These are phyloP conservation scores for Evernia prunastri DNA, from an alignment of 495 filamentous ascomycete species.

Conservation along the genomic window DNA sequence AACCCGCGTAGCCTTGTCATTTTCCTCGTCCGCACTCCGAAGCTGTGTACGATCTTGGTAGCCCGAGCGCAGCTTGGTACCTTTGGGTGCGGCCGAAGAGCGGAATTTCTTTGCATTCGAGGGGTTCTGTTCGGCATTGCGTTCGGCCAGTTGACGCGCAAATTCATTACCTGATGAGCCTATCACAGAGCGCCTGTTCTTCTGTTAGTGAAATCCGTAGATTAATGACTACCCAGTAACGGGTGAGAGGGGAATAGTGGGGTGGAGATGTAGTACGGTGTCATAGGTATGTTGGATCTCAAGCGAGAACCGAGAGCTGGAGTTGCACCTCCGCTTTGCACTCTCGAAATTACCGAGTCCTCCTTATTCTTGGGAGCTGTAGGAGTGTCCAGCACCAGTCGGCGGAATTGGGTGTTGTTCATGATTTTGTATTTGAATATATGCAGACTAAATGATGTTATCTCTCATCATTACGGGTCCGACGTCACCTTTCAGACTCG, in stretches of 20 bases:
- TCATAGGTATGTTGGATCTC: constrained; percentile 79
- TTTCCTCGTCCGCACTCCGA: constrained; percentile 30
- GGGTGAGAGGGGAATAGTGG: neutral
- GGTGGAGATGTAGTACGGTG: constrained; percentile 50
- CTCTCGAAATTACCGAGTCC: constrained; percentile 10
- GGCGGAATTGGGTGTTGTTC: constrained; percentile 96
- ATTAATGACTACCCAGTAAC: neutral
- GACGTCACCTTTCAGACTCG: neutral
- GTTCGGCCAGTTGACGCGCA: constrained; percentile 75
- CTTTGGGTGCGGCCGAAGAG: constrained; percentile 74
- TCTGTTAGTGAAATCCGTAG: constrained; percentile 24
- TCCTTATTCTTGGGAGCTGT: constrained; percentile 27
- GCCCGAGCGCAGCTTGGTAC: constrained; percentile 67
- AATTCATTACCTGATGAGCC: constrained; percentile 58
- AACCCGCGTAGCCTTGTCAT: constrained; percentile 51
- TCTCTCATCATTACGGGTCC: neutral
- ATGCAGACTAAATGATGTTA: neutral
- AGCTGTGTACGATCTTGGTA: constrained; percentile 77
- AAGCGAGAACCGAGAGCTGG: constrained; percentile 49
- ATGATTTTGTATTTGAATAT: constrained; percentile 39
- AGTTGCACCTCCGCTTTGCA: constrained; percentile 22
- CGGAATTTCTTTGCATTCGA: constrained; percentile 61
- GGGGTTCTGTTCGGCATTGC: constrained; percentile 38
- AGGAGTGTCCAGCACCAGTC: constrained; percentile 59
- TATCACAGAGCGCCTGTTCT: constrained; percentile 59